These are phyloP conservation scores for Chytriomyces sp. DNA, from an alignment of 192 early-diverging fungal species.

Conservation along the genomic window DNA sequence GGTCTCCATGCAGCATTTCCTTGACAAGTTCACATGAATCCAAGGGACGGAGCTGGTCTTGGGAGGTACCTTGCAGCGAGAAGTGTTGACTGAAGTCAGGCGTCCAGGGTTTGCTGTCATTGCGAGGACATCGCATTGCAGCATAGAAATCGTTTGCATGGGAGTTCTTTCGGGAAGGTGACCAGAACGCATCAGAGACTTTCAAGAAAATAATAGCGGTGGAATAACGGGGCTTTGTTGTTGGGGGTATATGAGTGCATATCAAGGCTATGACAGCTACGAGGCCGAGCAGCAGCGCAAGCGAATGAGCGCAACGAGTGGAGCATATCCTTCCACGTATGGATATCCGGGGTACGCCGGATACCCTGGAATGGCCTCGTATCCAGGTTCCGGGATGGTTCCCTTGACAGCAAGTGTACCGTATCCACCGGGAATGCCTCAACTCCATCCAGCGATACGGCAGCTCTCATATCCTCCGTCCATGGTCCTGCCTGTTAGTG, in stretches of 20 bases:
- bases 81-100: no score
- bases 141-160: no score
- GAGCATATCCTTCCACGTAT: not conserved
- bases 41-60: no score
- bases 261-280: not conserved
- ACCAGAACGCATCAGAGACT: not conserved
- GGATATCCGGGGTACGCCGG: not conserved
- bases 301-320: not conserved
- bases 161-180: not conserved
- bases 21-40: not conserved
- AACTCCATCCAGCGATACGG: no score
- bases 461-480: no score
- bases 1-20: not conserved
- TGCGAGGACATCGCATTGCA: no score
- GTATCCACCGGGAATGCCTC: not conserved
- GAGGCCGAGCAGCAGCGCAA: not conserved
- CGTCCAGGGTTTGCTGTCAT: no score
- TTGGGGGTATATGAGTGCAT: no score
- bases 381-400: no score
- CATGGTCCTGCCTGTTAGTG: not conserved
- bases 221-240: no score
- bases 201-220: not conserved
- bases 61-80: no score
- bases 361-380: no score
- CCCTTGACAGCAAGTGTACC: not conserved